Evolutionary conservation across 139 green algal genomes (phyloP), one percentile per base, ranked within the genome.

Genomic region (Coelastrella sp.): DNA sequence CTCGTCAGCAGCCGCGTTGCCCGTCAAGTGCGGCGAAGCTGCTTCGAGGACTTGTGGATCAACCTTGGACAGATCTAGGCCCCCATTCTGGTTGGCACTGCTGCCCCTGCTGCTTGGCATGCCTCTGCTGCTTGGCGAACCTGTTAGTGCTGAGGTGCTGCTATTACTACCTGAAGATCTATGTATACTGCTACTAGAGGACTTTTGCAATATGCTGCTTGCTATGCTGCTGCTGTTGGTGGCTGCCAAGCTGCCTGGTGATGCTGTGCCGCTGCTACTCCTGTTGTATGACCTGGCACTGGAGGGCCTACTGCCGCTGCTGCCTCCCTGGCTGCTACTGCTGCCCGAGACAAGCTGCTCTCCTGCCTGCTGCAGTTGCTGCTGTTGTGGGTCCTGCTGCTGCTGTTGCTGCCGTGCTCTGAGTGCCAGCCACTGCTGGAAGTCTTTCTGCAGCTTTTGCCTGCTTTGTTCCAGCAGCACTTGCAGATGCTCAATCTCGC

Each of bases 401-500:
- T 88, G 57, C 83, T 92, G 87, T 58, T 90, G 88, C 74, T 93
- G 90, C 16, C 89, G 91, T 59, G 85, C 83, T 90, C 93, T 92
- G 10, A 94, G 71, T 16, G 32, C 87, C 82, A 97, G 93, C 96
- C 96, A 99, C 20, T 95, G 90, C 91, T 98, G 95, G 89, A 99
- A 98, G 91, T 98, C 96, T 0, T 83, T 86, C 91, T 97, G 94
- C 90, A 98, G 91, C 47, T 92, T 92, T 3, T 61, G 82, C 7
- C 96, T 89, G 87, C 88, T 96, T 57, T 97, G 95, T 85, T 98
- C 95, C 81, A 99, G 92, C 85, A 98, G 89, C 90, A 94, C 89
- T 87, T 98, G 95, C 81, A 99, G 86, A 83, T 96, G 94, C 90
- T 98, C 97, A 76, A 99, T 98, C 89, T 98, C 96, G 8, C 92